Evolutionary conservation across 179 eudicot genomes (phyloP), one percentile per base, ranked within the genome.

Genomic region (Patellifolia procumbens): DNA sequence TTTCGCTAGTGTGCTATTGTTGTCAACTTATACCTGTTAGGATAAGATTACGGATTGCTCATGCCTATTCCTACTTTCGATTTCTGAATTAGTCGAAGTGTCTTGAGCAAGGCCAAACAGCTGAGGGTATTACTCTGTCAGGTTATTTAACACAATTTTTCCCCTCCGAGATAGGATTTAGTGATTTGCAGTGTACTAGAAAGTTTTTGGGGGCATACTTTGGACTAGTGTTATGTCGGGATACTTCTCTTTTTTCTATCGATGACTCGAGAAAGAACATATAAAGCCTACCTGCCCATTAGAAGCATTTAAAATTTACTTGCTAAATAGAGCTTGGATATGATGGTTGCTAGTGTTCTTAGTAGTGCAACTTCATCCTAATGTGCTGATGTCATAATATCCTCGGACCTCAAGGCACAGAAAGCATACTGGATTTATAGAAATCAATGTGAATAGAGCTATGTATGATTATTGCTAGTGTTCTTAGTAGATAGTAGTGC

Each of bases 401-500:
- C 2, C 6, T n/a, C n/a, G n/a, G n/a, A n/a, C n/a, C n/a, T n/a
- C n/a, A n/a, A n/a, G n/a, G n/a, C n/a, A n/a, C n/a, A n/a, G n/a
- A 46, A 68, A 46, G 55, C 58, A 42, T 45, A 46, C 46, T n/a
- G 22, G 10, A 61, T n/a, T 31, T 15, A 48, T 48, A 53, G 0
- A 16, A 28, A 29, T 15, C 17, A 39, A 43, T 37, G 13, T 55
- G 37, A 72, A 42, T 24, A 13, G 63, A 24, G 46, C 31, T 45
- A 15, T 16, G 15, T 26, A 31, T 52, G n/a, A 39, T 49, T 28
- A 29, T 45, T 76, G 45, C 35, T 69, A 45, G 10, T 26, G 11
- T 71, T 49, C 42, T 42, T 31, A 31, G 32, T 45, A 34, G 20
- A 74, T 31, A 31, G 43, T 45, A 48, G 20, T 79, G 51, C 62